Evolutionary conservation across 176 grass and related monocot genomes (phyloP).

Genomic region (Rhipidocladum racemiflorum): DNA sequence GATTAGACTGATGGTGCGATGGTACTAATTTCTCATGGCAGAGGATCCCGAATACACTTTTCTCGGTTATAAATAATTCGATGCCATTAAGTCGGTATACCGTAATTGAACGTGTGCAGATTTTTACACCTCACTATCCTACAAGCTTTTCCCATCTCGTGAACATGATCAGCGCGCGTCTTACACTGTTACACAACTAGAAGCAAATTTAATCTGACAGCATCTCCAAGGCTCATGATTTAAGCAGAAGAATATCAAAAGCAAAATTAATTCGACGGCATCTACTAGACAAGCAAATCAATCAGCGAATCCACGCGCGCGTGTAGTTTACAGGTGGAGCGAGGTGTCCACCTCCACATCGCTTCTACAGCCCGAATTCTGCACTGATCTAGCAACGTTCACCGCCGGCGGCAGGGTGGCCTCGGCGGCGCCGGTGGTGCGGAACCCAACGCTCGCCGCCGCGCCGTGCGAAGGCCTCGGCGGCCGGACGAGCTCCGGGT

Average conservation of each 20-base stretch:
- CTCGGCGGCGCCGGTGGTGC: background rate
- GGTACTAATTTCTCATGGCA: background rate
- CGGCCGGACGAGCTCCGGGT: slow-evolving; percentile 38
- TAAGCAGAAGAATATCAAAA: background rate
- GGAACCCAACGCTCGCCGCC: background rate
- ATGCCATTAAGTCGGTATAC: background rate
- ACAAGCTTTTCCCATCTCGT: background rate
- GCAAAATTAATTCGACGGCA: background rate
- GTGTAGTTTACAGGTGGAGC: slow-evolving; percentile 46
- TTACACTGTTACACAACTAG: background rate
- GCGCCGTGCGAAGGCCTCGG: background rate
- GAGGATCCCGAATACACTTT: background rate
- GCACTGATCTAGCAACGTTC: background rate
- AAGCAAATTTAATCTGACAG: background rate
- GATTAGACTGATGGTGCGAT: too few species aligned
- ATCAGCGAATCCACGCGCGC: background rate
- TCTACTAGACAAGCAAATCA: background rate
- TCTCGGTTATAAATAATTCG: background rate
- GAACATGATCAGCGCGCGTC: background rate
- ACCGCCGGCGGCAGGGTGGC: background rate
- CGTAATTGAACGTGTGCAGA: background rate
- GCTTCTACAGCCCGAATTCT: slow-evolving; percentile 20
- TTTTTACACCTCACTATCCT: background rate
- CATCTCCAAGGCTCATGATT: background rate
- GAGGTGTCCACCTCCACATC: slow-evolving; percentile 55